phyloP scores from a whole-genome alignment of 495 filamentous ascomycete genomes.

The Daldinia loculata region DNA sequence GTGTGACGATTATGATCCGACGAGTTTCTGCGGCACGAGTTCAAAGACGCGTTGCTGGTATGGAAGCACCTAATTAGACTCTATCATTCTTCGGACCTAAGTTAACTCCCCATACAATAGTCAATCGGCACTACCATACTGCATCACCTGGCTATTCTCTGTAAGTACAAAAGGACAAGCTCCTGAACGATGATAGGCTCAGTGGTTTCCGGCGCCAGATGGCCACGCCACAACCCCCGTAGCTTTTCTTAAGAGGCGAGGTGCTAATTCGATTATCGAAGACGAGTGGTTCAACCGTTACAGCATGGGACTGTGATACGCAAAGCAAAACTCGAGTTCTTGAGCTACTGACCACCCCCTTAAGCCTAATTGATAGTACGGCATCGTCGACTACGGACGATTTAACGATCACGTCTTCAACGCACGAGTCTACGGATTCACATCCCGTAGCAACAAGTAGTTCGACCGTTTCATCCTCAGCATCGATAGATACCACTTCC shows the following conservation, averaged over 20 bases:
- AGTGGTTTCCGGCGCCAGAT: neutral
- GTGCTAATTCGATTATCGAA: constrained; percentile 17
- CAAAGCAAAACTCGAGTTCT: constrained; percentile 27
- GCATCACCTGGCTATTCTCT: constrained; percentile 36
- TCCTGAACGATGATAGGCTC: neutral
- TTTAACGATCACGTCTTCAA: constrained; percentile 3
- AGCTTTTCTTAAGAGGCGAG: neutral
- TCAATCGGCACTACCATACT: constrained; percentile 27
- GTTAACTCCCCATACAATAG: constrained; percentile 12
- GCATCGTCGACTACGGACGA: constrained; percentile 5
- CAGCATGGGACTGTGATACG: constrained; percentile 30
- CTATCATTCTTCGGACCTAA: neutral
- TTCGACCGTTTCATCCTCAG: constrained; percentile 6
- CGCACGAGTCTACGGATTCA: neutral
- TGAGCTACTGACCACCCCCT: constrained; percentile 31
- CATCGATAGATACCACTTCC: neutral
- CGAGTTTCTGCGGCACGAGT: constrained; percentile 13
- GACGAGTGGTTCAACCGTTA: constrained; percentile 29
- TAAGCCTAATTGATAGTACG: constrained; percentile 26
- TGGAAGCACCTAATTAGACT: neutral
- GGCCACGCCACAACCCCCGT: neutral
- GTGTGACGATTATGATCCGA: constrained; percentile 36
- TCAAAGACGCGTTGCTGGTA: constrained; percentile 37
- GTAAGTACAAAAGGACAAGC: constrained; percentile 11
- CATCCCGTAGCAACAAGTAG: constrained; percentile 3